These are phyloP conservation scores for Psilocybe mexicana DNA, from an alignment of 1,284 basidiomycete species.

Conservation along the genomic window DNA sequence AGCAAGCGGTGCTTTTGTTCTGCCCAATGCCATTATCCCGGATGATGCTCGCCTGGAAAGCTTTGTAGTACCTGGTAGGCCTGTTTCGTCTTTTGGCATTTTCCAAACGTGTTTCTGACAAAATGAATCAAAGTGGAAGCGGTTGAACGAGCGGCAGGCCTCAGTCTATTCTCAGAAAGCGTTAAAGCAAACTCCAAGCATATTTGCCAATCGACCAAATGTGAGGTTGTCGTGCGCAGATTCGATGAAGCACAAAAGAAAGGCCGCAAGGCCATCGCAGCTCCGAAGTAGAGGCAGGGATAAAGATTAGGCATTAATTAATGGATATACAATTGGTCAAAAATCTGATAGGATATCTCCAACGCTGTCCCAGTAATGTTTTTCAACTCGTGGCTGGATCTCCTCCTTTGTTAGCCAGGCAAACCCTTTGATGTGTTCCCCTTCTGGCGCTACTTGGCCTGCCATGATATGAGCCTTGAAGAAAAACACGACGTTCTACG, in stretches of 20 bases:
- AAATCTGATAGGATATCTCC: slow-evolving; percentile 33
- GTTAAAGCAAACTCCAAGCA: slow-evolving; percentile 82
- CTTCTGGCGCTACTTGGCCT: slow-evolving; percentile 65
- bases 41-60: slow-evolving; percentile 79
- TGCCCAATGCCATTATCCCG: slow-evolving; percentile 88
- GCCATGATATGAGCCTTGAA: slow-evolving; percentile 84
- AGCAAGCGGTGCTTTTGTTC: slow-evolving; percentile 89
- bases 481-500: slow-evolving; percentile 64
- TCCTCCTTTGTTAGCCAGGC: slow-evolving; percentile 92
- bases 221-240: slow-evolving; percentile 79
- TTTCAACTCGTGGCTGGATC: slow-evolving; percentile 64
- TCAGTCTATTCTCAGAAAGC: slow-evolving; percentile 85
- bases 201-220: slow-evolving; percentile 86
- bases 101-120: slow-evolving; percentile 1
- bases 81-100: background rate
- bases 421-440: slow-evolving; percentile 65
- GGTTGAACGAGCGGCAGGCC: slow-evolving; percentile 90
- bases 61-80: slow-evolving; percentile 80
- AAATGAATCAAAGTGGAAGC: slow-evolving; percentile 63
- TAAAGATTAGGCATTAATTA: slow-evolving; percentile 4
- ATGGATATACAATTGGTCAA: slow-evolving; percentile 4
- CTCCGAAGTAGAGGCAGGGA: slow-evolving; percentile 38
- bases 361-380: slow-evolving; percentile 73
- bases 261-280: slow-evolving; percentile 52
- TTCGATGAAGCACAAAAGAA: slow-evolving; percentile 89